Evolutionary conservation across 1,139 yeast species (phyloP).

Genomic region (Magnusiomyces magnusii): DNA sequence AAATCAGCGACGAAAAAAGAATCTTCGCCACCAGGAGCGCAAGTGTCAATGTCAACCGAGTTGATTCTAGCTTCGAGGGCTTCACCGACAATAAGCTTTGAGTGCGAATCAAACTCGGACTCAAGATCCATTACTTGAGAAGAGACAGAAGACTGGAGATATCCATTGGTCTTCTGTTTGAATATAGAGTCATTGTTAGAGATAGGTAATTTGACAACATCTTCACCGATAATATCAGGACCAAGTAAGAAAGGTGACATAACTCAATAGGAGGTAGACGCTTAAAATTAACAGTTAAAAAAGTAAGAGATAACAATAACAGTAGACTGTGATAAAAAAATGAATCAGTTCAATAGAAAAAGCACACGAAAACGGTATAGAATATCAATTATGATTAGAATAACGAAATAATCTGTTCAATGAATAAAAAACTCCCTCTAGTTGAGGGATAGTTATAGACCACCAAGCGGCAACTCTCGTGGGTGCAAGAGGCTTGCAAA

Average conservation of each 20-base stretch:
- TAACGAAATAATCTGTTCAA: background rate
- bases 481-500: slow-evolving; percentile 18
- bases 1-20: slow-evolving; percentile 87
- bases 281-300: no score
- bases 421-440: slow-evolving; percentile 16
- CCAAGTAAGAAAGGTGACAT: slow-evolving; percentile 17
- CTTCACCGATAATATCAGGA: slow-evolving; percentile 14
- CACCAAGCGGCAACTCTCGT: slow-evolving; percentile 26
- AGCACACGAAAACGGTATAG: no score
- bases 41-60: slow-evolving; percentile 48
- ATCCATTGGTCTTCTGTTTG: slow-evolving; percentile 9
- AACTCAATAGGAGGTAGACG: background rate
- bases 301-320: background rate
- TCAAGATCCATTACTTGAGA: background rate
- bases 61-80: slow-evolving; percentile 26
- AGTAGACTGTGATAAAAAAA: background rate
- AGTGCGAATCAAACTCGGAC: slow-evolving; percentile 7
- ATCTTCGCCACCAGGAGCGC: slow-evolving; percentile 74
- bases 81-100: slow-evolving; percentile 23
- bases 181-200: slow-evolving; percentile 10
- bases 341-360: background rate
- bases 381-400: no score
- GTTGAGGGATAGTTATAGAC: slow-evolving; percentile 22
- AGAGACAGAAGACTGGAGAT: slow-evolving; percentile 1
- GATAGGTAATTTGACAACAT: slow-evolving; percentile 12